Base-by-base conservation (phyloP, 2,329 filamentous ascomycete species). In the Monosporascus cannonballus region DNA sequence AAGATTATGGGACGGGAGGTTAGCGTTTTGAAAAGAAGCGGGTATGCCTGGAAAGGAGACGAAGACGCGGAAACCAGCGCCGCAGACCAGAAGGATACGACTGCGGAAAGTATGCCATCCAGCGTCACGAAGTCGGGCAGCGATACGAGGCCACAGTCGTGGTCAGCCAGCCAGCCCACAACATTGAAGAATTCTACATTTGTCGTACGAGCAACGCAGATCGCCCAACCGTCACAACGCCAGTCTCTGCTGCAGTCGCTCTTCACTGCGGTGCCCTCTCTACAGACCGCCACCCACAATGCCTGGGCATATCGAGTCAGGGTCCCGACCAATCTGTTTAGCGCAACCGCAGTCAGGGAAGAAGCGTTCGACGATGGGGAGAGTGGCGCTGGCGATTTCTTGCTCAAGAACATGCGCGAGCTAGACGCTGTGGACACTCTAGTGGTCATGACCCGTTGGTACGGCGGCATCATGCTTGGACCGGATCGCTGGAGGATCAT, bases 21-120 rank as follows among this genome's bases (percentile, higher is more conserved):
- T 15, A 78, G 80, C 3, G 87, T 94, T 1, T 74, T 96, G 61
- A 91, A 90, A 69, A 76, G 90, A 59, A 85, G 87, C 66, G 89
- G 87, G 2, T 94, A 94, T 66, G 75, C 81, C 54, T 83, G 80
- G 76, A 71, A 71, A 41, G 73, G 72, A 15, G 74, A 75, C 4
- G 69, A 72, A 52, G 57, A 60, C 8, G 55, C 61, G 50, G 65
- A 30, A n/a, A 48, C 25, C 25, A 27, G 25, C 25, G 25, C 7
- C 25, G 25, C 46, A 3, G 39, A 39, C 60, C 51, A 49, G 56
- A 57, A 54, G 49, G 46, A 50, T 48, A 49, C 46, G 51, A 53
- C 3, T 37, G 48, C 52, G 17, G 58, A 38, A 48, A 50, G 56
- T 52, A 41, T 55, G 51, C 6, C 56, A 51, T 48, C 57, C 34